Percentiles rank a stretch among this genome's conserved stretches.
phyloP scores from a whole-genome alignment of 73 alveolate species.

The Stentor roeselii region DNA sequence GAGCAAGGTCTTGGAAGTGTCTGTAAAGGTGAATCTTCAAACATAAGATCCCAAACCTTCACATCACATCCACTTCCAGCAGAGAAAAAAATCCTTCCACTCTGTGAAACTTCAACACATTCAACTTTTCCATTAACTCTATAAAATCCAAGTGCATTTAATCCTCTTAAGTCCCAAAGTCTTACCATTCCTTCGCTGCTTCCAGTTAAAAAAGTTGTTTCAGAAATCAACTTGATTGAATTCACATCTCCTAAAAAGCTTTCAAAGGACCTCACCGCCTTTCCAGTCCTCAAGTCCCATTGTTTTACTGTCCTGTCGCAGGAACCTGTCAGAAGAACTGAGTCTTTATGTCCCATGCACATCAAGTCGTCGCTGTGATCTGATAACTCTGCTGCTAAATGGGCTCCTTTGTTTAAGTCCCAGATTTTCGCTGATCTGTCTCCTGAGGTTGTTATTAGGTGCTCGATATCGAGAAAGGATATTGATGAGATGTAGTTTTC shows the following conservation, averaged over 20 bases:
- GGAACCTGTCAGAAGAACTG: not conserved
- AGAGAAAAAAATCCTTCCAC: not conserved
- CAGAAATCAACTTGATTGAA: not conserved
- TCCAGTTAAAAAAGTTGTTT: not conserved
- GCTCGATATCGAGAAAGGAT: not conserved
- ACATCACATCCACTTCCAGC: not conserved
- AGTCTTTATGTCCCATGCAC: not conserved
- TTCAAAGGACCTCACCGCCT: not conserved
- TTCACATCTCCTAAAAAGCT: not conserved
- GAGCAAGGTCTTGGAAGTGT: not conserved
- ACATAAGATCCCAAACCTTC: not conserved
- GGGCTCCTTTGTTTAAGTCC: not conserved
- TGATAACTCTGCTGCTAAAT: not conserved
- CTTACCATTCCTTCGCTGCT: not conserved
- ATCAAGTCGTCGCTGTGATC: not conserved
- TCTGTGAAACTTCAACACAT: not conserved
- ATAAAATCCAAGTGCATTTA: not conserved
- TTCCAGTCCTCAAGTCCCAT: not conserved
- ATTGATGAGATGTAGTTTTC: not conserved
- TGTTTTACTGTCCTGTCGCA: not conserved
- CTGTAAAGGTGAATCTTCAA: not conserved
- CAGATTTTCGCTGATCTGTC: not conserved
- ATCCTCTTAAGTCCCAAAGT: not conserved
- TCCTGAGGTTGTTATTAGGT: not conserved
- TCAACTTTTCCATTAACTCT: not conserved